phyloP scores from a whole-genome alignment of 129 eudicot species.

The Ambrosia trifida region DNA sequence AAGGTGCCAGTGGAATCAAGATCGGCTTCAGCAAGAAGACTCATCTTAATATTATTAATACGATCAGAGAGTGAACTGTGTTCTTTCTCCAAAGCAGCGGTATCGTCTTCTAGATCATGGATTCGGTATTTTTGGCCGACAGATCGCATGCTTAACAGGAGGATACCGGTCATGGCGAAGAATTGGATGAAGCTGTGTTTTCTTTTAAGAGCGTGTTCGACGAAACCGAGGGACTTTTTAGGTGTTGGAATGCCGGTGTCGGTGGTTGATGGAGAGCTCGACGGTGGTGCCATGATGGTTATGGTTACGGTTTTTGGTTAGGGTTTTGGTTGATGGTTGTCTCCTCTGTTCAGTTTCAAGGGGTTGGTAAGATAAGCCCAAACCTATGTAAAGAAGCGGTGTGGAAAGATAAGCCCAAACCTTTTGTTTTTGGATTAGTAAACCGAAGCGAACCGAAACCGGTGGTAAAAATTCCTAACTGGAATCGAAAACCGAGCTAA shows the following conservation, averaged over 20 bases:
- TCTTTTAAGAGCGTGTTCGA: conserved; percentile 54
- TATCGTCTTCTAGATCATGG: conserved; percentile 60
- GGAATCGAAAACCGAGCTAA: too few relatives aligned
- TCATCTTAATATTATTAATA: conserved; percentile 42
- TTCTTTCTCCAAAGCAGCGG: conserved; percentile 47
- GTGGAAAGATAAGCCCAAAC: neutral
- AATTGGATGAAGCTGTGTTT: conserved; percentile 71
- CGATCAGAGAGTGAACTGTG: conserved; percentile 46
- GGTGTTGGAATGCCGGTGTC: conserved; percentile 38
- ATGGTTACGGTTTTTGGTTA: conserved; percentile 3
- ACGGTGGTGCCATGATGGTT: conserved; percentile 44
- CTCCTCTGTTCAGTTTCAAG: neutral
- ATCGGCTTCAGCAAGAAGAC: conserved; percentile 61
- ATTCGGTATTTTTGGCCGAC: conserved; percentile 71
- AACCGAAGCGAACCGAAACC: too few relatives aligned
- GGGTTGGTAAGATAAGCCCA: neutral
- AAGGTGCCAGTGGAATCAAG: conserved; percentile 55
- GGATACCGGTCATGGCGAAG: conserved; percentile 74
- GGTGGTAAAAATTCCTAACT: too few relatives aligned
- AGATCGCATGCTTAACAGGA: conserved; percentile 67
- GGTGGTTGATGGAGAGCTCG: conserved; percentile 37
- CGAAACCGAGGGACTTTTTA: conserved; percentile 39
- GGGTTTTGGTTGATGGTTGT: conserved; percentile 2
- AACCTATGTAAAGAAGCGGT: neutral
- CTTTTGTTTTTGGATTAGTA: too few relatives aligned